These are phyloP conservation scores for Candida yuanshanica DNA, from an alignment of 805 yeast species.

Conservation along the genomic window DNA sequence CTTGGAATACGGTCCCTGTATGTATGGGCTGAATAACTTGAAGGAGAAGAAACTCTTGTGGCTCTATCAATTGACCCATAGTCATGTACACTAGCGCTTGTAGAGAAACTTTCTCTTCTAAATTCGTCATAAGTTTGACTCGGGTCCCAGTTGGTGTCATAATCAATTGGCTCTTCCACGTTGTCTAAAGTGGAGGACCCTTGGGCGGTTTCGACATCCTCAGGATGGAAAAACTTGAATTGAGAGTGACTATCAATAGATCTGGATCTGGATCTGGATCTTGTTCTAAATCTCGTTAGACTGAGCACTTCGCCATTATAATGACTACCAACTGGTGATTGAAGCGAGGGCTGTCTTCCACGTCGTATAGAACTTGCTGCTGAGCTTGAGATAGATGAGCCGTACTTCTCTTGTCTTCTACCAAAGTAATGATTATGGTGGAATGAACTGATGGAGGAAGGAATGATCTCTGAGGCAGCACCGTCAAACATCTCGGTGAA, in stretches of 20 bases:
- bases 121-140: constrained; percentile 42
- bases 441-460: constrained; percentile 71
- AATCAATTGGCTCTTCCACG: constrained; percentile 49
- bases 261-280: constrained; percentile 30
- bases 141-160: constrained; percentile 68
- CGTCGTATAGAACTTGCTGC: constrained; percentile 25
- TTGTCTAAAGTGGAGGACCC: constrained; percentile 77
- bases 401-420: constrained; percentile 8
- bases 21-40: constrained; percentile 31
- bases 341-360: constrained; percentile 13
- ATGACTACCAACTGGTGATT: constrained; percentile 2
- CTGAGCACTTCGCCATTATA: constrained; percentile 14
- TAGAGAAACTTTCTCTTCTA: constrained; percentile 30
- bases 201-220: constrained; percentile 80
- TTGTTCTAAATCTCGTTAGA: constrained; percentile 21
- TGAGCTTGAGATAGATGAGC: constrained; percentile 16
- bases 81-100: constrained; percentile 16
- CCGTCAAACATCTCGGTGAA: constrained; percentile 71
- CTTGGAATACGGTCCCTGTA: constrained; percentile 34
- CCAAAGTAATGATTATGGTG: constrained; percentile 58
- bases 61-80: constrained; percentile 17
- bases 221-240: constrained; percentile 78
- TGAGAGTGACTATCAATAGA: constrained; percentile 31
- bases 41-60: constrained; percentile 23
- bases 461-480: constrained; percentile 68